Base-by-base conservation (phyloP, 2,329 filamentous ascomycete genomes). In the Periconia sp. region DNA sequence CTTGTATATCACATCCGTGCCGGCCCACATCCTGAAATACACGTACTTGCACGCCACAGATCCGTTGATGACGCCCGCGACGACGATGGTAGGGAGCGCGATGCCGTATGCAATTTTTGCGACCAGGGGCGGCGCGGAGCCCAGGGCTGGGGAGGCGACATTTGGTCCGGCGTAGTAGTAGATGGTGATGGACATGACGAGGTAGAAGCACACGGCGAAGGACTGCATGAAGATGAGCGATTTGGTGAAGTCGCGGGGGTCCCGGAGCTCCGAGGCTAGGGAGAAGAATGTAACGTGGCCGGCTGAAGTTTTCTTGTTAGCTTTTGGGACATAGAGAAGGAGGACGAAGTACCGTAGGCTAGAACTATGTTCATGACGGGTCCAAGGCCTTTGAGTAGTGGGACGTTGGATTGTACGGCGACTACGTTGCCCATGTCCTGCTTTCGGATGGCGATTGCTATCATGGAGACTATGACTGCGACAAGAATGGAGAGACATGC, bases 11-110 rank as follows among this genome's bases (percentile, higher is more conserved):
- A 66, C 59, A 61, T 83, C 79, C 8, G 82, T 85, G 55, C 82
- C 81, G 18, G 79, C 75, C 75, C 88, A 89, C 8, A 86, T 67
- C 30, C 87, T 82, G 3, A 84, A 74, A 63, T 88, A 90, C 53
- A 89, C 76, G 61, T 87, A 87, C 64, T 88, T 88, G 50, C 79
- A 79, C 2, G 85, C 85, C 1, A 90, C 83, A 54, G 87, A 83
- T 13, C 82, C 86, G 65, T 88, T 86, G 57, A 91, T 87, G 7
- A 89, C 86, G 49, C 87, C 88, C 0, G 87, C 85, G 47, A 91
- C 83, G 45, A 90, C 76, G 53, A 90, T 90, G 2, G 88, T 90
- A 14, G 87, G 87, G 2, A 87, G 78, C 0, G 87, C 87, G 54
- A 90, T 77, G 20, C 85, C 86, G 73, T 85, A 90, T 13, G 87